Base-by-base conservation (phyloP, 2,329 filamentous ascomycete species). In the Ophiostoma novo-ulmi region DNA sequence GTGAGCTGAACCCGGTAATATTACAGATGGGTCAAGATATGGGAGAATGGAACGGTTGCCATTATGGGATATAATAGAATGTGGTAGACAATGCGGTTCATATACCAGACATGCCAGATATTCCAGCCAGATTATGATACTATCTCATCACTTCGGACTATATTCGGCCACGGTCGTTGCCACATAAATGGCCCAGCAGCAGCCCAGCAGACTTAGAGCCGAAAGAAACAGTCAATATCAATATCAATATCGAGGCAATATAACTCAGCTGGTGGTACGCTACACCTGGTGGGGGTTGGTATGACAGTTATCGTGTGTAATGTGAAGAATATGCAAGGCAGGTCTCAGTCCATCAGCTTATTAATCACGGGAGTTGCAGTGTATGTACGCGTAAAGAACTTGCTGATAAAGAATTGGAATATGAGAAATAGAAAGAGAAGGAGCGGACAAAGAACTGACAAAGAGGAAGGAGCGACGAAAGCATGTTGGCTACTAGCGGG, bases 201-300 rank as follows among this genome's bases (percentile, higher is more conserved):
- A 31, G 31, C 31, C 3, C 31, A 31, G 3, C 31, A 31, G 31
- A 31, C 31, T 3, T 31, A 44, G 41, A 44, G 14, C 41, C 41
- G 38, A 39, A 13, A 31, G 31, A 39, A 17, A 17, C 44, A 55
- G 22, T 55, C 20, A 58, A 58, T 55, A 55, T 58, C 5, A n/a
- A 26, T 58, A 58, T 58, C 52, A 13, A 48, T 48, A 20, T n/a
- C 20, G 13, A n/a, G 11, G 20, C 48, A 55, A 11, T 13, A 44
- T 44, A 44, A 2, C 48, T 55, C 48, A 26, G 17, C n/a, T n/a
- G 22, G 48, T 55, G 48, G 20, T 22, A 55, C n/a, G 48, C 48
- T n/a, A 55, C 48, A 58, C 52, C 52, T 58, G 52, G 52, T 58
- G 52, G 52, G 52, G 52, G 58, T 10, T 22, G 22, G 58, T 63